Evolutionary conservation across 2,329 filamentous ascomycete species (phyloP).

Genomic region (Penicillium sp.): DNA sequence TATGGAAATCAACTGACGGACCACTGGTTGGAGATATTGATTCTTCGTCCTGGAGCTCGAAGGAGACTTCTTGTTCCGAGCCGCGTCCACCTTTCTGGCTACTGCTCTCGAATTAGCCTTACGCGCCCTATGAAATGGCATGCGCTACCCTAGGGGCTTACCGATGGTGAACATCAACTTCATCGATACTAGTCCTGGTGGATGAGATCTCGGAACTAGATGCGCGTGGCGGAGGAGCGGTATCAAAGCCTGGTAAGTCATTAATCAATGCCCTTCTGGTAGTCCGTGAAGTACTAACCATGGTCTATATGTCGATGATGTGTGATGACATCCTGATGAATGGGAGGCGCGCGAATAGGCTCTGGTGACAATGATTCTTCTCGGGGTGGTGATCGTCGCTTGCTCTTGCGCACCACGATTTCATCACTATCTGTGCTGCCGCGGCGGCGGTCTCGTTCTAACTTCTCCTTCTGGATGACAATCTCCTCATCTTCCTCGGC

Average conservation of each 20-base stretch:
- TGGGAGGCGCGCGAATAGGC: constrained; percentile 71
- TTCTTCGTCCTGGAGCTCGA: constrained; percentile 37
- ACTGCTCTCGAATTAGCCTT: constrained; percentile 5
- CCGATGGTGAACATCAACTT: constrained; percentile 57
- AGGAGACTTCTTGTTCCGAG: constrained; percentile 27
- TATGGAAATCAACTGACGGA: constrained; percentile 15
- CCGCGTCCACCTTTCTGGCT: constrained; percentile 26
- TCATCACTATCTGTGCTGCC: constrained; percentile 12
- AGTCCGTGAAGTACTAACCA: constrained; percentile 51
- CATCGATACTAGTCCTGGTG: constrained; percentile 44
- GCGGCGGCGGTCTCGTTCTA: constrained; percentile 6
- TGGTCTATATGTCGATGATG: constrained; percentile 86
- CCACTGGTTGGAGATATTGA: constrained; percentile 42
- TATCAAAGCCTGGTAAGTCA: constrained; percentile 25
- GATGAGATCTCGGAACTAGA: constrained; percentile 29
- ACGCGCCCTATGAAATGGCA: not conserved
- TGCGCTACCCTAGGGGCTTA: constrained; percentile 32
- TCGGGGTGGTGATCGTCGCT: constrained; percentile 36
- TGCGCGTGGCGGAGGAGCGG: constrained; percentile 25
- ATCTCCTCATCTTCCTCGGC: constrained; percentile 29
- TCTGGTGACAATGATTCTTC: constrained; percentile 54
- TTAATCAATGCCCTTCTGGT: not conserved
- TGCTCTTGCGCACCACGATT: constrained; percentile 5
- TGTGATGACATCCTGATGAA: constrained; percentile 85
- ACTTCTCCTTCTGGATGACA: constrained; percentile 37